These are phyloP conservation scores for Sphaerulina vaccinii DNA, from an alignment of 2,329 filamentous ascomycete genomes.

Conservation along the genomic window DNA sequence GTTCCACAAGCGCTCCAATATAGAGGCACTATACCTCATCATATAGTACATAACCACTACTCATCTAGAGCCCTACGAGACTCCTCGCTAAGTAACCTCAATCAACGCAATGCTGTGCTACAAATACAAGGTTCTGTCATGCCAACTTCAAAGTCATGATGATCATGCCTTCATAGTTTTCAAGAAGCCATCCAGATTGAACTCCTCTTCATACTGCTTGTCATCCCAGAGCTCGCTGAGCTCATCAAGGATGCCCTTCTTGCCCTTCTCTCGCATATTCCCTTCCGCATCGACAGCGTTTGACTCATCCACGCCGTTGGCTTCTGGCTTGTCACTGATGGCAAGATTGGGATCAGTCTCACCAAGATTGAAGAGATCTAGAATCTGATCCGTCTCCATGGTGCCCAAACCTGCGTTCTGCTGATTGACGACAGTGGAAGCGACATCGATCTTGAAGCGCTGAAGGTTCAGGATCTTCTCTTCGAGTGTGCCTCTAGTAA, in stretches of 20 bases:
- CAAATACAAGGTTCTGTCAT: constrained; percentile 14
- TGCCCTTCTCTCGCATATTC: constrained; percentile 88
- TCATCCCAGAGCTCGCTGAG: constrained; percentile 96
- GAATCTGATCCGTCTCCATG: constrained; percentile 98
- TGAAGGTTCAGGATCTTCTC: constrained; percentile 97
- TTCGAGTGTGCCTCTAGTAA: constrained; percentile 91
- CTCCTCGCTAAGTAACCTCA: not conserved
- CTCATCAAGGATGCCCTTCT: constrained; percentile 95
- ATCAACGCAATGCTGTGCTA: not conserved
- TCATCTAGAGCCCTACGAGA: not conserved
- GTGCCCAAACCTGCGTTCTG: constrained; percentile 92
- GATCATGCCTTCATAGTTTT: constrained; percentile 75
- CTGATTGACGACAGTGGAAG: constrained; percentile 96
- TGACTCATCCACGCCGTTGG: constrained; percentile 67
- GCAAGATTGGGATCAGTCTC: constrained; percentile 57
- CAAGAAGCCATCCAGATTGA: constrained; percentile 91
- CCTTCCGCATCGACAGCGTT: constrained; percentile 79
- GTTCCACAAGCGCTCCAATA: too few species aligned
- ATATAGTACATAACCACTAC: not conserved
- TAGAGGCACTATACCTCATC: too few species aligned
- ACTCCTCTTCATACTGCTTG: constrained; percentile 96
- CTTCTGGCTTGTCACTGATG: constrained; percentile 35
- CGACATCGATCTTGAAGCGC: constrained; percentile 99
- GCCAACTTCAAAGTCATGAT: not conserved
- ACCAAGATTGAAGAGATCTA: constrained; percentile 91